Base-by-base conservation (phyloP, 108 stramenopile species). In the Cyclotella kingstonii region DNA sequence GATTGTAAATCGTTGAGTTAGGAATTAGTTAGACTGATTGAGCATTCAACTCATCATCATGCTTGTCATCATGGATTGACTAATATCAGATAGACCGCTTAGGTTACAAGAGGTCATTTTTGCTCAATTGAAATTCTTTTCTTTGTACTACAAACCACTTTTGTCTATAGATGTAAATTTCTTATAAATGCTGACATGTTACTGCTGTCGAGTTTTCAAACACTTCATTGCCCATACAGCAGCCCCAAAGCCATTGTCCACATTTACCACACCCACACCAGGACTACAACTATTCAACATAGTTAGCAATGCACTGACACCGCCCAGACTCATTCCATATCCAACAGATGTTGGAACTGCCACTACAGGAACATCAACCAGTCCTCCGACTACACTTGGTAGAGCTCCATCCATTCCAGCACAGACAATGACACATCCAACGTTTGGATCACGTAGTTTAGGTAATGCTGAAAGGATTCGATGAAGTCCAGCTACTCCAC, bases 161-260 rank as follows among this genome's bases (percentile, higher is more conserved):
- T n/a, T n/a, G n/a, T n/a, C n/a, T n/a, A n/a, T n/a, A n/a, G n/a
- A n/a, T n/a, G n/a, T 33, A 21, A 1, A 2, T 25, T 25, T 17
- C 7, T 49, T 26, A 28, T 17, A 17, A 40, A 15, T 19, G 17
- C 31, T 8, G 14, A 35, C 34, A 17, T 14, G 33, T 56, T 23
- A 50, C 34, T 54, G 10, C 35, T 55, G 52, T 34, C 58, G 54
- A 1, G 69, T 55, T 34, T 46, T 54, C 34, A 78, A 34, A 51
- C 80, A 86, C 62, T 97, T 98, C 49, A 90, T 85, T 4, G 93
- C 97, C 58, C 89, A 75, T 0, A 90, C 94, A 5, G 97, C 97
- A 9, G 91, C 97, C 17, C 96, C 96, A 60, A 98, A 96, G 19
- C 97, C 97, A 74, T 97, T 97, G 68, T 98, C 97, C 42, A 98